Evolutionary conservation across 148 eudicot genomes (phyloP), one percentile per base, ranked within the genome.

Genomic region (Diospyros kaki): DNA sequence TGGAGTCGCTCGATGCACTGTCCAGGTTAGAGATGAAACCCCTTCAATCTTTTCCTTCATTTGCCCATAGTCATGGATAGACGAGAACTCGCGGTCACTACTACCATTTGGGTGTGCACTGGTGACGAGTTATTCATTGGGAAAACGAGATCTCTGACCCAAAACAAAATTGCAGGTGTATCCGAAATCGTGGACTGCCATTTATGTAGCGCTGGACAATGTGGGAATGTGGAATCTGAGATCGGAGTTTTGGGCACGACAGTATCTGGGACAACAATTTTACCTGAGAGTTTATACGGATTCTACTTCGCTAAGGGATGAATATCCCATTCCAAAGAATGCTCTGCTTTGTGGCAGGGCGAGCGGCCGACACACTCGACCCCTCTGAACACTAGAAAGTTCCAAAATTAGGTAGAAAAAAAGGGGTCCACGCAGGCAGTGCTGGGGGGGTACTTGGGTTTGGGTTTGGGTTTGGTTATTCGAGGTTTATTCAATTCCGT

Each of bases 151-250:
- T 28, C 28, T 28, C 28, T 28, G 28, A 28, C 28, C 28, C 52
- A 48, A 48, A 48, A 48, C 52, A 48, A 48, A 48, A 48, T 48
- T 72, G 82, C 75, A 94, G 98, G 98, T 95, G 11, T 95, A 95
- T 76, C 98, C 97, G 4, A 84, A 86, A 11, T 90, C 97, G 75
- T 95, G 98, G 98, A 86, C 92, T 15, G 94, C 97, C 1, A 83
- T 95, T 3, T 92, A 88, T 45, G 42, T 95, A 10, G 85, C 98
- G 2, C 84, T 95, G 14, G 98, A 95, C 85, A 95, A 95, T 64
- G 98, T 90, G 4, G 98, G 98, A 40, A 92, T 90, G 98, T 95
- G 98, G 98, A 90, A 95, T 77, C 63, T 95, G 73, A 87, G 98
- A 77, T 74, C 97, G 3, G 98, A 95, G 83, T 90, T 79, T 63